Evolutionary conservation across 2,329 filamentous ascomycete species (phyloP), one percentile per base, ranked within the genome.

Genomic region (Cladosporium phlei): DNA sequence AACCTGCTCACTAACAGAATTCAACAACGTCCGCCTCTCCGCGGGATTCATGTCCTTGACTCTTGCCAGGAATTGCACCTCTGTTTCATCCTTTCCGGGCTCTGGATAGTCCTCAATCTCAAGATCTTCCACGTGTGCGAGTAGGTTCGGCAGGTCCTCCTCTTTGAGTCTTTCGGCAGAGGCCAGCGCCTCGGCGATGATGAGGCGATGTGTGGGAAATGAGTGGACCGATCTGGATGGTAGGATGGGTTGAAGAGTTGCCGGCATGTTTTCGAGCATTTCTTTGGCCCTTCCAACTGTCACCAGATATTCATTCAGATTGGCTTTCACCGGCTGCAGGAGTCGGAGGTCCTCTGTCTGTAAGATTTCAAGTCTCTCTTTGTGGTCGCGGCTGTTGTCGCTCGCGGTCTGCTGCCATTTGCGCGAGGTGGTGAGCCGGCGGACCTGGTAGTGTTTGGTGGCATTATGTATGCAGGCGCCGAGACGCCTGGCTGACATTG

Each of bases 401-500:
- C 22, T 22, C 8, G 32, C 22, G 17, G n/a, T 35, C 12, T 21
- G 19, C 17, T 29, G 32, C 24, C 3, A 11, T 27, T 7, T 21
- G 29, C 5, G n/a, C 16, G 32, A 27, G 3, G 32, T 21, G 17
- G 42, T 29, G 12, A 24, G 37, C 11, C 35, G 17, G 32, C 19
- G 42, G 11, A 14, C 17, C 9, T 29, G 16, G 17, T 29, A 32
- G 12, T 14, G 11, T 29, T 29, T 45, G n/a, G 16, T 27, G 7
- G 22, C 11, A 2, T 11, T 45, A 8, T 37, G 22, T 17, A 24
- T 19, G 42, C 30, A 37, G 32, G 42, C 42, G 42, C 42, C 42
- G 33, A 45, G 24, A 37, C 42, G 42, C 42, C 42, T 45, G 32
- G 42, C 24, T 35, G 30, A 21, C 22, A 16, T 29, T 27, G 21